Conservation (phyloP, 106 monocot genomes). For the Cymbidium sinense region DNA sequence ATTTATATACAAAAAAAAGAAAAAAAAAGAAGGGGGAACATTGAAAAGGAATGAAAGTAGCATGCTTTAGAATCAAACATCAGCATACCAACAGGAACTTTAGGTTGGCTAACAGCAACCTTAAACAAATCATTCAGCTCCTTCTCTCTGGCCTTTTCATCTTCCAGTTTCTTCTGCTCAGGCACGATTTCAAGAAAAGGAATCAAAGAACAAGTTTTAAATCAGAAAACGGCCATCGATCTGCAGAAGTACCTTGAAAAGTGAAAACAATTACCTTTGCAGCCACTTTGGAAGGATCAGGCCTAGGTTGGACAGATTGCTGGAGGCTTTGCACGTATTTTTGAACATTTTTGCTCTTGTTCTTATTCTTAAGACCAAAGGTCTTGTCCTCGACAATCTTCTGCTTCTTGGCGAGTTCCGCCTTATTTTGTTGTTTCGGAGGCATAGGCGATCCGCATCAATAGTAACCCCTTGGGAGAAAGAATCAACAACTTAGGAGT, state of each 20-base stretch:
- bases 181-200: neutral
- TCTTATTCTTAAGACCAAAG: slow-evolving; percentile 98
- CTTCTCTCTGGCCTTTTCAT: slow-evolving; percentile 91
- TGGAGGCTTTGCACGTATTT: slow-evolving; percentile 93
- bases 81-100: slow-evolving; percentile 71
- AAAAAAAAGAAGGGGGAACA: neutral
- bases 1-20: neutral
- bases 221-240: neutral
- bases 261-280: slow-evolving; percentile 44
- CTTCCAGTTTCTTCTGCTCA: slow-evolving; percentile 92
- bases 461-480: slow-evolving; percentile 2
- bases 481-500: neutral
- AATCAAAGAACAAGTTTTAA: neutral
- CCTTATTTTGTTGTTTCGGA: slow-evolving; percentile 52
- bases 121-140: slow-evolving; percentile 96
- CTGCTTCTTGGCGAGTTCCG: slow-evolving; percentile 95
- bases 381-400: slow-evolving; percentile 98
- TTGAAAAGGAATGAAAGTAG: neutral
- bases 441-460: slow-evolving; percentile 10
- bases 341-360: slow-evolving; percentile 97
- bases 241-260: neutral
- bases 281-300: slow-evolving; percentile 72
- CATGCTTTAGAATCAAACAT: neutral
- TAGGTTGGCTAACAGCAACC: slow-evolving; percentile 84
- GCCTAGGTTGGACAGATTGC: slow-evolving; percentile 68